Evolutionary conservation across 805 yeast genomes (phyloP), one percentile per base, ranked within the genome.

Genomic region (Torulaspora maleeae): DNA sequence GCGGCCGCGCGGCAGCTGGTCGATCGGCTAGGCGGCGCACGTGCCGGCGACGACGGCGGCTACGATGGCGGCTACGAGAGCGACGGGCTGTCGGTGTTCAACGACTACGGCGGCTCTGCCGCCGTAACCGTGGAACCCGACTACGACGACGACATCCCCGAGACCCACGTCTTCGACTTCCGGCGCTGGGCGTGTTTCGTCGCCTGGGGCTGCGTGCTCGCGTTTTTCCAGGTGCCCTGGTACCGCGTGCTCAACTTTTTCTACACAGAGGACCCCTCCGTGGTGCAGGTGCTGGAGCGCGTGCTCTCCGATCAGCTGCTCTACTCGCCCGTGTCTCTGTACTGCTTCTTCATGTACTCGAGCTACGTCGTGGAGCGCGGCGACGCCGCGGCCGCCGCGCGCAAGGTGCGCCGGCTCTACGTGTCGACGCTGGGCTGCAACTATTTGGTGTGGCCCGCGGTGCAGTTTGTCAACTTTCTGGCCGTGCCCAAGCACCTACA

Each of bases 141-240:
- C 20, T 19, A 19, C 34, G 41, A 32, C 7, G 46, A 40, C 11
- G 49, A 42, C 20, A 17, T 28, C 7, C 45, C 47, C 10, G 53
- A 49, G 5, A 35, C 40, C 3, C 51, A 50, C 25, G 35, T 39
- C 27, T 91, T 84, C 64, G 77, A 78, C 46, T 84, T 84, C 58
- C 72, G 76, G 43, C 74, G 96, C 51, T 76, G 88, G 60, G 74
- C 81, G 0, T 85, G 93, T 6, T 90, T 89, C 60, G 80, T 86
- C 71, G 67, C 77, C 35, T 90, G 97, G 96, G 97, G 98, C 1
- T 78, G 86, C 45, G 59, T 83, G 6, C 77, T 88, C 69, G 83
- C 96, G 0, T 83, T 86, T 58, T 77, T 80, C 38, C 97, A 89
- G 66, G 84, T 85, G 42, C 82, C 82, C 39, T 91, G 99, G 99